Conservation (phyloP, 768 basidiomycete species). For the Termitomyces sp. region DNA sequence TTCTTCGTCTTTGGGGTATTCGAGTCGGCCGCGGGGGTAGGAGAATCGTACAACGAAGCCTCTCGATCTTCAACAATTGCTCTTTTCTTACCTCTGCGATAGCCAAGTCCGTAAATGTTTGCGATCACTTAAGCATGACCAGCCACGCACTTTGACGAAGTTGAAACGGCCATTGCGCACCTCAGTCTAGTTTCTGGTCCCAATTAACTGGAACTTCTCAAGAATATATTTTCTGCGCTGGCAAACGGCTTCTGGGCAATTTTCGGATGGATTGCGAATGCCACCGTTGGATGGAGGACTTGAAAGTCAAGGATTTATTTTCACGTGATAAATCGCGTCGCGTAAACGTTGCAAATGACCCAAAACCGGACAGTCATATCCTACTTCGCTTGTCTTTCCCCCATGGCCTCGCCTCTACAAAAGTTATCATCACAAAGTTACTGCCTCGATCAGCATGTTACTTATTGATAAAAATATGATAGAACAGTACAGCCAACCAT, state of each 20-base stretch:
- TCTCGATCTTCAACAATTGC: conserved; percentile 26
- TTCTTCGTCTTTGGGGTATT: conserved; percentile 37
- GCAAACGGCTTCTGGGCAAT: conserved; percentile 3
- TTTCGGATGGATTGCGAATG: conserved; percentile 29
- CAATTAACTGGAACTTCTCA: conserved; percentile 2
- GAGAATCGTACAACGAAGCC: conserved; percentile 30
- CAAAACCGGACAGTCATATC: not conserved
- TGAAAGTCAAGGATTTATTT: not conserved
- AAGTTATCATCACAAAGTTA: not conserved
- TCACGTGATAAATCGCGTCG: conserved; percentile 18
- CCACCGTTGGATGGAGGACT: conserved; percentile 22
- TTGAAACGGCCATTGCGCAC: conserved; percentile 15
- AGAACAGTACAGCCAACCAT: not conserved
- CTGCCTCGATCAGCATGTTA: not conserved
- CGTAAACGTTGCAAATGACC: not conserved
- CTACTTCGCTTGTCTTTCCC: not conserved
- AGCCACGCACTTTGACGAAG: conserved; percentile 27
- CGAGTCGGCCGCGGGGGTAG: conserved; percentile 23
- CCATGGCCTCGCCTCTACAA: not conserved
- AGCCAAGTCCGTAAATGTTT: conserved; percentile 8
- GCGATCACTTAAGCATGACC: not conserved
- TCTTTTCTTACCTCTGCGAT: conserved; percentile 46
- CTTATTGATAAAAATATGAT: not conserved
- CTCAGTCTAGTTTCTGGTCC: not conserved
- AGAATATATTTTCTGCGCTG: conserved; percentile 9